A percentile compares a stretch with the other conserved stretches of the same genome.
Conservation (phyloP, 257 asterid genomes). For the Solanum clarkiae region DNA sequence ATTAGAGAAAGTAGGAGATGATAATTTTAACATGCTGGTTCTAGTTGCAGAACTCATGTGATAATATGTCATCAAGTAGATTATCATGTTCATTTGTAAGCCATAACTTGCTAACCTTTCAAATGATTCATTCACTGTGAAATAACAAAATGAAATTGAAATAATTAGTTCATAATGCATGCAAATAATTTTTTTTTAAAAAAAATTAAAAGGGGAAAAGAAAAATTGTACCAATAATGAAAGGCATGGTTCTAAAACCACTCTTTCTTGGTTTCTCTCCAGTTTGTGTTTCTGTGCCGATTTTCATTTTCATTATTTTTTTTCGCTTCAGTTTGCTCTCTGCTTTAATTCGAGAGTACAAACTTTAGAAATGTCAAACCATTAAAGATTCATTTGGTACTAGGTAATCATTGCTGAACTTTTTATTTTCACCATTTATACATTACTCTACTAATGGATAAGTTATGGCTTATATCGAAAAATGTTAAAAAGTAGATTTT, state of each 20-base stretch:
- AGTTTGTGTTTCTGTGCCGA: no score
- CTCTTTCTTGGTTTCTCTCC: not conserved
- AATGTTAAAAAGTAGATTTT: no score
- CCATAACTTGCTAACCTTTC: conserved; percentile 7
- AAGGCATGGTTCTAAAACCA: conserved; percentile 6
- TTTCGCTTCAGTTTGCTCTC: not conserved
- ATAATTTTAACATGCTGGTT: no score
- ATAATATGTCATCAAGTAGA: conserved; percentile 5
- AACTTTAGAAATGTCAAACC: no score
- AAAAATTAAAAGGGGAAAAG: not conserved
- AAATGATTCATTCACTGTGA: conserved; percentile 10
- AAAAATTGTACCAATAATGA: not conserved
- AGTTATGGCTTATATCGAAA: no score
- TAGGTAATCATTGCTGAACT: no score
- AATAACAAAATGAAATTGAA: not conserved
- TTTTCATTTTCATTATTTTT: no score
- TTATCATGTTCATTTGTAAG: not conserved
- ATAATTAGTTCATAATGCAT: not conserved
- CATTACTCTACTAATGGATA: no score
- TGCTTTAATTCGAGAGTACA: not conserved
- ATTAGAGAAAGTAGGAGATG: no score
- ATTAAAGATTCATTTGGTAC: no score
- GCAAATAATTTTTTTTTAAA: not conserved
- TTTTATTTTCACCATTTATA: no score
- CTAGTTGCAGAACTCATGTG: no score